Conservation (phyloP, 441 rosid genomes). For the Bocquillonia castaneifolia region DNA sequence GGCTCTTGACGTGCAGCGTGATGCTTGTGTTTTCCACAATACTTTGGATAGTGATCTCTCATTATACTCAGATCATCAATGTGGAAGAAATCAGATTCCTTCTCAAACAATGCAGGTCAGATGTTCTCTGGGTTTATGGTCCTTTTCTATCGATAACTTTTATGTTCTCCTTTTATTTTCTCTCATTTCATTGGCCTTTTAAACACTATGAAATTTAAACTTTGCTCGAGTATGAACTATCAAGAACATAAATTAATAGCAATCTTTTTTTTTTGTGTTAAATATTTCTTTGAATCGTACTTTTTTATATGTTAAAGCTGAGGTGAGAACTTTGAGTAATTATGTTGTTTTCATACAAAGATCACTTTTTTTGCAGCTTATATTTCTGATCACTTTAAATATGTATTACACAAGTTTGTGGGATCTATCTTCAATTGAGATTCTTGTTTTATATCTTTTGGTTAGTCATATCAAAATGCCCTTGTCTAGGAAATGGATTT, state of each 20-base stretch:
- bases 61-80: conserved; percentile 56
- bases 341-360: not conserved
- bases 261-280: not conserved
- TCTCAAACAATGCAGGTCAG: conserved; percentile 66
- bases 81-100: conserved; percentile 60
- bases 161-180: conserved; percentile 1
- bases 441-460: not conserved
- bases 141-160: conserved; percentile 9
- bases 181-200: conserved; percentile 13
- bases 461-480: not conserved
- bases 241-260: not conserved
- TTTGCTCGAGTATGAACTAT: not conserved
- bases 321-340: not conserved
- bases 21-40: conserved; percentile 59
- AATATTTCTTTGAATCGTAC: not conserved
- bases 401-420: not conserved
- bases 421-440: not conserved
- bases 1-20: conserved; percentile 48
- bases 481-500: not conserved
- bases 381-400: not conserved
- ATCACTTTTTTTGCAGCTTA: not conserved
- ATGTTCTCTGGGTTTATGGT: conserved; percentile 9
- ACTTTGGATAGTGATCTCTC: conserved; percentile 52
- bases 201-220: not conserved
- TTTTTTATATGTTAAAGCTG: not conserved